Conservation (phyloP, 768 basidiomycete species). For the Lactarius evosmus region DNA sequence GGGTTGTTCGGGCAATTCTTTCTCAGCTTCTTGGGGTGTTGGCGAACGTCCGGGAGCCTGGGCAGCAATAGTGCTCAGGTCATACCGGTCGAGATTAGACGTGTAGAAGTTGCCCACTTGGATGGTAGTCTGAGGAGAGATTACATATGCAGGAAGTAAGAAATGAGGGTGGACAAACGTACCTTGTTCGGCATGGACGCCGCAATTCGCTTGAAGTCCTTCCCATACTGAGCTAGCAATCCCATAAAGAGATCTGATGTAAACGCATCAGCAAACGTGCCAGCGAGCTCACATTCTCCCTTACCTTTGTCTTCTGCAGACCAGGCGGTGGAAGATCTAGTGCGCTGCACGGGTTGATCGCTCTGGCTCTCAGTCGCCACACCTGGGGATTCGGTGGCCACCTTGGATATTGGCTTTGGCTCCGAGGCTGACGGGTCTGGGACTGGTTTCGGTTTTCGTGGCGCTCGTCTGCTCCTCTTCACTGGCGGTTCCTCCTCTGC, state of each 20-base stretch:
- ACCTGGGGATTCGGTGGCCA: conserved; percentile 6
- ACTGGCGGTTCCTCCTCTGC: conserved; percentile 20
- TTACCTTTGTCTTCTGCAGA: conserved; percentile 64
- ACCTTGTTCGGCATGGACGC: conserved; percentile 64
- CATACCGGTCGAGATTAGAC: conserved; percentile 41
- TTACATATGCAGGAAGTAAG: neutral
- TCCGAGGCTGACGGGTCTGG: conserved; percentile 4
- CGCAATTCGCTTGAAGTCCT: conserved; percentile 67
- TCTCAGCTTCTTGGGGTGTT: conserved; percentile 31
- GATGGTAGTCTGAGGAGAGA: conserved; percentile 44
- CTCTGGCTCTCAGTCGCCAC: neutral
- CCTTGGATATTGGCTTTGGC: conserved; percentile 1
- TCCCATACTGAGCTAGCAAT: conserved; percentile 59
- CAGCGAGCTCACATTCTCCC: conserved; percentile 26
- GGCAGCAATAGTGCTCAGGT: conserved; percentile 34
- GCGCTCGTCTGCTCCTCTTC: conserved; percentile 9
- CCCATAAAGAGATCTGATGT: conserved; percentile 47
- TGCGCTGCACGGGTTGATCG: conserved; percentile 4
- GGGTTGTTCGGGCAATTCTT: conserved; percentile 23
- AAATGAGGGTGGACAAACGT: conserved; percentile 19
- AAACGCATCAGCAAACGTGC: conserved; percentile 23
- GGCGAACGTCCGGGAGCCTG: conserved; percentile 28
- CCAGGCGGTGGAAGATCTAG: conserved; percentile 43
- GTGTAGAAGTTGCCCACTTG: conserved; percentile 56
- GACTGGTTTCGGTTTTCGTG: conserved; percentile 1